A percentile compares a stretch with the other conserved stretches of the same genome.
phyloP scores from a whole-genome alignment of 2,329 filamentous ascomycete genomes.

The Aspergillus sojae region DNA sequence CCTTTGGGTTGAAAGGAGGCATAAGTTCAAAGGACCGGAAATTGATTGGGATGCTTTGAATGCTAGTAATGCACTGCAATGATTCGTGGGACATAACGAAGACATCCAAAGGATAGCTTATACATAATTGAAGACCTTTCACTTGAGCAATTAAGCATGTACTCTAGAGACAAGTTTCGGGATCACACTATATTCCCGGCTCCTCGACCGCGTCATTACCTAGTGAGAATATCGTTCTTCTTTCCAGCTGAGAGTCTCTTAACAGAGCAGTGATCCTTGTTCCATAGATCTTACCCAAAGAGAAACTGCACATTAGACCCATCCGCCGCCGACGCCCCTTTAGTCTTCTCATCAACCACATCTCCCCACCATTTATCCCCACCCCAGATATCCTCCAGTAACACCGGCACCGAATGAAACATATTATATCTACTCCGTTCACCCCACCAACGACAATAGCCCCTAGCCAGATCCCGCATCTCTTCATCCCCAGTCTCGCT shows the following conservation, averaged over 20 bases:
- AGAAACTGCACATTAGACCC: not conserved
- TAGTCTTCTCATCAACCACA: conserved; percentile 20
- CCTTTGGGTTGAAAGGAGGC: conserved; percentile 14
- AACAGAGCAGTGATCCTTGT: too few species aligned
- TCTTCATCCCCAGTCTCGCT: conserved; percentile 26
- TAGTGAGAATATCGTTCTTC: not conserved
- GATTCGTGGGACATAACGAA: not conserved
- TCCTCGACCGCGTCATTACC: not conserved
- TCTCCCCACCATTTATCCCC: conserved; percentile 21
- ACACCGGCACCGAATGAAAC: conserved; percentile 25
- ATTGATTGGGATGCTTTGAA: conserved; percentile 19
- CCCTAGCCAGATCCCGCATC: conserved; percentile 26
- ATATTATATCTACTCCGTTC: conserved; percentile 35
- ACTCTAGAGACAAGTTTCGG: not conserved
- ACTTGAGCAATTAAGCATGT: too few species aligned
- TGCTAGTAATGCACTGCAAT: not conserved
- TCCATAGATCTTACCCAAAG: not conserved
- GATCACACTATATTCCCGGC: not conserved
- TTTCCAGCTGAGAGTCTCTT: not conserved
- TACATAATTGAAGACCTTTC: too few species aligned
- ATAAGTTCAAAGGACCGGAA: conserved; percentile 15
- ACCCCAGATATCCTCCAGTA: conserved; percentile 27
- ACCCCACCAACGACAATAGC: conserved; percentile 38
- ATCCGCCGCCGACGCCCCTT: not conserved
- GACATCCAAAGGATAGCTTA: not conserved